Conservation (phyloP, 345 rosid genomes). For the Xanthoceras sorbifolium region DNA sequence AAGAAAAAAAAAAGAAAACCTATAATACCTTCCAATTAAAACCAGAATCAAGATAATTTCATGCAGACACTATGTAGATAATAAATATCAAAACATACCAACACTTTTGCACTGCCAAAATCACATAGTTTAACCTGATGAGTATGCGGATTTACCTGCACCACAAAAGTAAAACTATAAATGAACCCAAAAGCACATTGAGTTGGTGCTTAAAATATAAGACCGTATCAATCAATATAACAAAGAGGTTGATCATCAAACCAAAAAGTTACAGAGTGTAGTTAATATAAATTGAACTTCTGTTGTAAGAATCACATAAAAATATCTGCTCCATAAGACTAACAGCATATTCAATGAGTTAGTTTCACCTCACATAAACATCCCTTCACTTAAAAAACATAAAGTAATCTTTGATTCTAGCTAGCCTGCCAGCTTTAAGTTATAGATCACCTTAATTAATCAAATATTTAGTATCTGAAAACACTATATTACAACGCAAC, state of each 20-base stretch:
- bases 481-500: not conserved
- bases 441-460: not conserved
- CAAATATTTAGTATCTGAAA: not conserved
- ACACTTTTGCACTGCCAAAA: constrained; percentile 98
- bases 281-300: not conserved
- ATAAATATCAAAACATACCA: constrained; percentile 52
- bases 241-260: not conserved
- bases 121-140: constrained; percentile 98
- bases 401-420: not conserved
- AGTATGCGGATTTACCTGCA: constrained; percentile 95
- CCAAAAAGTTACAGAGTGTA: not conserved
- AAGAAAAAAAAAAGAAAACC: too few species aligned
- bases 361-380: not conserved
- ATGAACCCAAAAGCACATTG: not conserved
- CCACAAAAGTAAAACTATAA: not conserved
- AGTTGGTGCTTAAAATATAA: not conserved
- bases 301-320: not conserved
- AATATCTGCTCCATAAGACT: not conserved
- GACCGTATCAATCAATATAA: not conserved
- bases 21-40: constrained; percentile 10
- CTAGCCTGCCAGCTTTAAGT: not conserved
- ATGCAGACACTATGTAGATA: not conserved
- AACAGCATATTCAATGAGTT: not conserved
- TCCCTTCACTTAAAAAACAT: not conserved
- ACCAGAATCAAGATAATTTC: not conserved